These are phyloP conservation scores for Leishmania aethiopica DNA, from an alignment of 208 protist species.

Conservation along the genomic window DNA sequence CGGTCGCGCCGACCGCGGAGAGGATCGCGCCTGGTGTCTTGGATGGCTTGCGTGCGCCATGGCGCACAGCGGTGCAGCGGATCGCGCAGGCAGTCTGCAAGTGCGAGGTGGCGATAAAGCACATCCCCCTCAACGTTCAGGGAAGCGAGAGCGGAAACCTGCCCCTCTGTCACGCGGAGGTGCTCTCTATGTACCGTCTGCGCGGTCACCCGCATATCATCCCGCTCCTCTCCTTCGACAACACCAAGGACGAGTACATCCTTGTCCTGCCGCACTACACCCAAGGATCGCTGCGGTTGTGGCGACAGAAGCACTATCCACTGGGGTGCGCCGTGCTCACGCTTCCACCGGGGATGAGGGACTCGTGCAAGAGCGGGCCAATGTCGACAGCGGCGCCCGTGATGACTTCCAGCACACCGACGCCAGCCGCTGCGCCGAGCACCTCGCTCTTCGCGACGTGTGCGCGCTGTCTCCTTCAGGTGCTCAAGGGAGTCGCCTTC, in stretches of 20 bases:
- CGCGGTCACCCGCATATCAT: constrained; percentile 66
- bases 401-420: not conserved
- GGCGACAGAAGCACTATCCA: constrained; percentile 60
- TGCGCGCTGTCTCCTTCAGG: constrained; percentile 64
- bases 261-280: constrained; percentile 73
- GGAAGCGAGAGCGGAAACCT: constrained; percentile 56
- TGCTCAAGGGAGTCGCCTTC: constrained; percentile 63
- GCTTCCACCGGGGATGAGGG: constrained; percentile 8
- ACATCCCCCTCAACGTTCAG: constrained; percentile 56
- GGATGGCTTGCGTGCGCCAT: constrained; percentile 21
- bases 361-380: constrained; percentile 14
- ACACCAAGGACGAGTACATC: constrained; percentile 67
- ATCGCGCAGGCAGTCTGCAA: constrained; percentile 20
- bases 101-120: constrained; percentile 62
- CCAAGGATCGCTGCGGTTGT: constrained; percentile 62
- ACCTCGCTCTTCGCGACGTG: constrained; percentile 52
- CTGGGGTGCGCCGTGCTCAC: constrained; percentile 55
- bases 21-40: not conserved
- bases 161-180: constrained; percentile 73
- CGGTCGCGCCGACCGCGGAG: constrained; percentile 9
- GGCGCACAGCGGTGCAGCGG: constrained; percentile 21
- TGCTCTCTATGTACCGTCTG: constrained; percentile 63
- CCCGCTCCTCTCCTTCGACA: constrained; percentile 66
- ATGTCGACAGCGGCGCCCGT: not conserved
- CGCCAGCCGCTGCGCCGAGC: constrained; percentile 7